Percentiles rank a stretch among this genome's conserved stretches.
phyloP scores from a whole-genome alignment of 352 stramenopile genomes.

The Phytopythium mirpurense region DNA sequence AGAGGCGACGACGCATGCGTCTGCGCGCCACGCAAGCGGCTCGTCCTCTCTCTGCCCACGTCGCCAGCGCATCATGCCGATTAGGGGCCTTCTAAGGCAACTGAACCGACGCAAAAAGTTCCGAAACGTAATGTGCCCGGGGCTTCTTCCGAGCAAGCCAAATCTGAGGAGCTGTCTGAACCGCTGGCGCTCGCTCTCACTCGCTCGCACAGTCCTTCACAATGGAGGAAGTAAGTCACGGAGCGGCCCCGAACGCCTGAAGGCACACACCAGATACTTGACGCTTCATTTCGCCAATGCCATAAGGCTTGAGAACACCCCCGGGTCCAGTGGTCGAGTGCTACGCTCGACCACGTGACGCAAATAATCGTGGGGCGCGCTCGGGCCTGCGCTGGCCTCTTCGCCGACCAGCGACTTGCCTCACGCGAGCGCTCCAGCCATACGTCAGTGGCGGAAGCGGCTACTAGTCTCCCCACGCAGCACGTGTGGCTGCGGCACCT shows the following conservation, averaged over 20 bases:
- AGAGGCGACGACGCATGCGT: not conserved
- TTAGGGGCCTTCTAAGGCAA: not conserved
- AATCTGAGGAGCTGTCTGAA: not conserved
- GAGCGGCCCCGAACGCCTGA: not conserved
- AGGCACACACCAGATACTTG: not conserved
- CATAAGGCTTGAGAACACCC: not conserved
- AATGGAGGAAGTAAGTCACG: not conserved
- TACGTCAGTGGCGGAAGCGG: slow-evolving; percentile 2
- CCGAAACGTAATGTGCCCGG: not conserved
- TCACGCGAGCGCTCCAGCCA: slow-evolving; percentile 1
- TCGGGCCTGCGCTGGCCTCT: slow-evolving; percentile 5
- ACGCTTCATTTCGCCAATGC: not conserved
- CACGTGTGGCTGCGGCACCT: slow-evolving; percentile 2
- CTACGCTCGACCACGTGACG: not conserved
- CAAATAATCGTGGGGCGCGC: slow-evolving; percentile 1
- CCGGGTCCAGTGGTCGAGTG: not conserved
- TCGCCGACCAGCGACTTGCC: slow-evolving; percentile 2
- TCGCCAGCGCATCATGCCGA: not conserved
- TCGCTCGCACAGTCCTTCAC: no score
- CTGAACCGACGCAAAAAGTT: not conserved
- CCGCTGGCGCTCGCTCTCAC: not conserved
- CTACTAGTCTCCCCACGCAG: slow-evolving; percentile 1
- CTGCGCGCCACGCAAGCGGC: not conserved
- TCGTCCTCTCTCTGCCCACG: not conserved
- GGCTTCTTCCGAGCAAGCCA: no score